A percentile compares a stretch with the other conserved stretches of the same genome.
Conservation (phyloP, 352 stramenopile genomes). For the Phytophthora hibernalis region DNA sequence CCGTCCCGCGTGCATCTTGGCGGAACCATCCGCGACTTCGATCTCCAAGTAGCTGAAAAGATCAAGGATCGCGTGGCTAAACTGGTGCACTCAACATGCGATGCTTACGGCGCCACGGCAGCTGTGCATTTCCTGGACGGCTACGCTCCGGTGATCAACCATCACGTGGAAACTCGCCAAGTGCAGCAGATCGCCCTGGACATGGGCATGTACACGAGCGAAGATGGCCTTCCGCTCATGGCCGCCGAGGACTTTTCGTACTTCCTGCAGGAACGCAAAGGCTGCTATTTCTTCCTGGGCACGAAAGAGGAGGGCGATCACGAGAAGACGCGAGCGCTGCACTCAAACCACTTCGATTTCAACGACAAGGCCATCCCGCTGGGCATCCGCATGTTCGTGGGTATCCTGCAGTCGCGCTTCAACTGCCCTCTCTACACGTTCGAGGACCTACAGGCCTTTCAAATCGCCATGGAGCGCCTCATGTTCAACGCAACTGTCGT, state of each 20-base stretch:
- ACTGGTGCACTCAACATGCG: slow-evolving; percentile 88
- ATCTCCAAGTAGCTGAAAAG: slow-evolving; percentile 79
- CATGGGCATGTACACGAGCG: slow-evolving; percentile 77
- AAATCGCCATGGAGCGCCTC: slow-evolving; percentile 81
- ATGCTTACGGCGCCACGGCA: slow-evolving; percentile 75
- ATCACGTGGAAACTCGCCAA: slow-evolving; percentile 76
- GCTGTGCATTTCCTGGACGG: slow-evolving; percentile 72
- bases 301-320: slow-evolving; percentile 74
- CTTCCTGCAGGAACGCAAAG: slow-evolving; percentile 82
- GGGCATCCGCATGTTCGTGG: slow-evolving; percentile 82
- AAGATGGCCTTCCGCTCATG: slow-evolving; percentile 91
- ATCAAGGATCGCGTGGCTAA: slow-evolving; percentile 88
- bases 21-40: slow-evolving; percentile 95
- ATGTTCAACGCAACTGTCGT: slow-evolving; percentile 51
- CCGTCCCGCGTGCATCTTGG: slow-evolving; percentile 80
- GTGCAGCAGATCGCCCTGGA: slow-evolving; percentile 82
- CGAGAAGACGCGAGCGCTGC: slow-evolving; percentile 65
- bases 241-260: slow-evolving; percentile 96
- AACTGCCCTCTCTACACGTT: slow-evolving; percentile 68
- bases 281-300: slow-evolving; percentile 88
- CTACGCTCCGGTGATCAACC: slow-evolving; percentile 84
- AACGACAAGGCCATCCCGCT: slow-evolving; percentile 88
- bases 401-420: slow-evolving; percentile 74
- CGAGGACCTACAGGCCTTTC: slow-evolving; percentile 81
- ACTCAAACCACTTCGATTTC: slow-evolving; percentile 86